Evolutionary conservation across 2,329 filamentous ascomycete species (phyloP).

Genomic region (Alternaria arborescens): DNA sequence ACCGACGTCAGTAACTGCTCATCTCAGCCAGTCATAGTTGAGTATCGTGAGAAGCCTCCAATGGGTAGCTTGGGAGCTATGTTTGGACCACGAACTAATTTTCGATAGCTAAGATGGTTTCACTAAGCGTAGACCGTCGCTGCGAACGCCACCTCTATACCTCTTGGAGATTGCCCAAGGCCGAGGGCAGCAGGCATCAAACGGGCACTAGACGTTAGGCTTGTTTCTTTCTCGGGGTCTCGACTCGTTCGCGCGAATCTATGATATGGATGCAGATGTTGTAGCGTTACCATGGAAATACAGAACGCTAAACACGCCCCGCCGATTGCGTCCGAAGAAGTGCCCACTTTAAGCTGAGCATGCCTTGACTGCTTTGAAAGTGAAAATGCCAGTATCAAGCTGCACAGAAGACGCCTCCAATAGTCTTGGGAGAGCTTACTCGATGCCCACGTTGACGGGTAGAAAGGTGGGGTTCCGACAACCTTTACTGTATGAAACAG

Average conservation of each 20-base stretch:
- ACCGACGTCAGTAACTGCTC: neutral
- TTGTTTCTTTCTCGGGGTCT: neutral
- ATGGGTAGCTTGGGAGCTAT: neutral
- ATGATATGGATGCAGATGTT: neutral
- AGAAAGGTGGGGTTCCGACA: conserved; percentile 1
- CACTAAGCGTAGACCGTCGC: neutral
- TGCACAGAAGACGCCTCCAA: neutral
- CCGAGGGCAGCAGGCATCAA: neutral
- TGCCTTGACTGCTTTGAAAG: neutral
- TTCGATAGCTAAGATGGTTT: neutral
- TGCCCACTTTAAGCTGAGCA: neutral
- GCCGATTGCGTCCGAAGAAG: neutral
- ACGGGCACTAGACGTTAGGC: neutral
- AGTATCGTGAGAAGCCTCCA: neutral
- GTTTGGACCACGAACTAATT: neutral
- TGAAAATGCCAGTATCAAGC: neutral
- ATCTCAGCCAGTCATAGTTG: neutral
- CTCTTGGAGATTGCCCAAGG: neutral
- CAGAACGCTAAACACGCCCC: neutral
- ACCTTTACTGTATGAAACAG: conserved; percentile 1
- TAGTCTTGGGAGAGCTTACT: neutral
- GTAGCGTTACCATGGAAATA: neutral
- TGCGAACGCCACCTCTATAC: neutral
- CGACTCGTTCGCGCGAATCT: neutral
- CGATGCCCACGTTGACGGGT: conserved; percentile 1